Conservation (phyloP, 345 rosid species). For the Hibiscus trionum region DNA sequence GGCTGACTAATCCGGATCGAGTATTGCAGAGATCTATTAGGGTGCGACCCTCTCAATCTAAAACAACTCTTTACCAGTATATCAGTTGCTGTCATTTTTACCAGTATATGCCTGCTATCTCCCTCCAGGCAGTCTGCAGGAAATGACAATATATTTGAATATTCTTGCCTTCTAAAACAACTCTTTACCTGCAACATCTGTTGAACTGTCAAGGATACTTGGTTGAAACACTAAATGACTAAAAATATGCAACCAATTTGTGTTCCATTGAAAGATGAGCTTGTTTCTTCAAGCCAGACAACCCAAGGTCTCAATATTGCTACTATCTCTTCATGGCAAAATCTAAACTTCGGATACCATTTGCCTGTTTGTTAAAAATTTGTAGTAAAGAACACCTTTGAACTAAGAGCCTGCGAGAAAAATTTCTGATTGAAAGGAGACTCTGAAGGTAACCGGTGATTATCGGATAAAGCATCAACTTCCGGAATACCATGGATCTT, state of each 20-base stretch:
- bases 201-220: no score
- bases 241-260: no score
- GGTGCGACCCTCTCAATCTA: no score
- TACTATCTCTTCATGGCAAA: neutral
- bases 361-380: neutral
- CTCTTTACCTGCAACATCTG: neutral
- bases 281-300: no score
- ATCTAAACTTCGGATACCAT: neutral
- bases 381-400: neutral
- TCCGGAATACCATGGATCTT: constrained; percentile 11
- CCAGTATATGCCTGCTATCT: neutral
- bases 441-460: constrained; percentile 15
- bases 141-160: neutral
- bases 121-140: neutral
- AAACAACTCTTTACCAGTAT: no score
- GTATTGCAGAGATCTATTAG: no score
- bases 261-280: neutral
- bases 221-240: neutral
- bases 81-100: neutral
- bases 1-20: no score
- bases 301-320: neutral
- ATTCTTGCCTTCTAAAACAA: neutral
- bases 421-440: constrained; percentile 9
- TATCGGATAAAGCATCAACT: constrained; percentile 7
- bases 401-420: neutral